Conservation (phyloP, 768 basidiomycete species). For the Clitopilus hobsonii region DNA sequence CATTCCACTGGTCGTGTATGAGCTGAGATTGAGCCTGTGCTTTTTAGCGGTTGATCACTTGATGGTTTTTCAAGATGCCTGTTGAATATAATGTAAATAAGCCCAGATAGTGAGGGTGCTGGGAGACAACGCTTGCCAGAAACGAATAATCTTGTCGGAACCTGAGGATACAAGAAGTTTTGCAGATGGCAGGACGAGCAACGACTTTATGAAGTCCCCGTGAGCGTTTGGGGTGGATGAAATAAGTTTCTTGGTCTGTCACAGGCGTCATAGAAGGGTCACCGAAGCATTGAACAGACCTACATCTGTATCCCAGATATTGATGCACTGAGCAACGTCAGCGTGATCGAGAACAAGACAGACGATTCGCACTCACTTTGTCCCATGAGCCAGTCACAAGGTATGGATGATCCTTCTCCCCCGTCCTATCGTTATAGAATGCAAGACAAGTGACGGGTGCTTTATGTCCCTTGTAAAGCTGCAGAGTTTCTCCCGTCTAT, state of each 20-base stretch:
- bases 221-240: slow-evolving; percentile 71
- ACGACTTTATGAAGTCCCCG: slow-evolving; percentile 84
- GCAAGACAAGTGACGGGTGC: slow-evolving; percentile 86
- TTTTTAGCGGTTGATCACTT: slow-evolving; percentile 36
- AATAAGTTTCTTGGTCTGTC: slow-evolving; percentile 65
- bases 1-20: slow-evolving; percentile 89
- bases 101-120: no score
- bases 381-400: slow-evolving; percentile 96
- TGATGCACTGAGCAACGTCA: slow-evolving; percentile 59
- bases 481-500: slow-evolving; percentile 77
- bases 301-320: slow-evolving; percentile 80
- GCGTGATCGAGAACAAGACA: background rate
- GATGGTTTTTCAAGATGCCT: slow-evolving; percentile 62
- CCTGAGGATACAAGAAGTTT: slow-evolving; percentile 77
- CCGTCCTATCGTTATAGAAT: slow-evolving; percentile 45
- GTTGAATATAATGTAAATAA: no score
- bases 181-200: slow-evolving; percentile 66
- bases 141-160: slow-evolving; percentile 83
- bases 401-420: slow-evolving; percentile 39
- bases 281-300: slow-evolving; percentile 13
- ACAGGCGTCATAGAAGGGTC: background rate
- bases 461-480: slow-evolving; percentile 76
- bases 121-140: slow-evolving; percentile 62
- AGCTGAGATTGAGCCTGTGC: slow-evolving; percentile 67
- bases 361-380: slow-evolving; percentile 36